Evolutionary conservation across 2,329 filamentous ascomycete species (phyloP).

Genomic region (Nigrograna mackinnonii): DNA sequence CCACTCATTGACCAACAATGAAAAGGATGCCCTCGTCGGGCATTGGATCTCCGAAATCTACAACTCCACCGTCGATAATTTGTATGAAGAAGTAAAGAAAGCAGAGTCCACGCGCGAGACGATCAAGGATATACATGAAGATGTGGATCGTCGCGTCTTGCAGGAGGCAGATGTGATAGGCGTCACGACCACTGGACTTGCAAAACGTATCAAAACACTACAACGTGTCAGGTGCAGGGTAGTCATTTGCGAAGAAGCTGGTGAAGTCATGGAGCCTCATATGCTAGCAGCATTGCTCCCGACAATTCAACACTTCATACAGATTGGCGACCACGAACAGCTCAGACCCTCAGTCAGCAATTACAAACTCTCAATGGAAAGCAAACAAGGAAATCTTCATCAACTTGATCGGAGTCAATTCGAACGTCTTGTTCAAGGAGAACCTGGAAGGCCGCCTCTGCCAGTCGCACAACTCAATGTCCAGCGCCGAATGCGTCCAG

Average conservation of each 20-base stretch:
- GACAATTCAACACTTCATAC: slow-evolving; percentile 61
- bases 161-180: slow-evolving; percentile 55
- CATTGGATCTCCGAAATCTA: slow-evolving; percentile 14
- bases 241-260: slow-evolving; percentile 67
- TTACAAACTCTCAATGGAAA: slow-evolving; percentile 55
- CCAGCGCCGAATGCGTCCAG: slow-evolving; percentile 67
- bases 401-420: slow-evolving; percentile 63
- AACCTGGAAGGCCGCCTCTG: slow-evolving; percentile 17
- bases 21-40: slow-evolving; percentile 7
- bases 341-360: slow-evolving; percentile 60
- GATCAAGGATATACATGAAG: slow-evolving; percentile 21
- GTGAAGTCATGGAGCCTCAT: slow-evolving; percentile 67
- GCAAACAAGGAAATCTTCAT: slow-evolving; percentile 50
- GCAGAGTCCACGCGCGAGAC: slow-evolving; percentile 12
- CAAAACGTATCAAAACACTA: slow-evolving; percentile 53
- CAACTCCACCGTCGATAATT: slow-evolving; percentile 1
- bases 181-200: slow-evolving; percentile 61
- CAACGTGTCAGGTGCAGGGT: slow-evolving; percentile 55
- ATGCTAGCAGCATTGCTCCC: slow-evolving; percentile 61
- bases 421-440: slow-evolving; percentile 54
- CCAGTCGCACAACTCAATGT: slow-evolving; percentile 52
- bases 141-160: slow-evolving; percentile 38
- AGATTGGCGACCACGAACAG: slow-evolving; percentile 66
- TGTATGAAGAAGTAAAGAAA: neutral
- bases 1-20: slow-evolving; percentile 4